Evolutionary conservation across 2,329 filamentous ascomycete species (phyloP).

Genomic region (Fusarium pseudoanthophilum): DNA sequence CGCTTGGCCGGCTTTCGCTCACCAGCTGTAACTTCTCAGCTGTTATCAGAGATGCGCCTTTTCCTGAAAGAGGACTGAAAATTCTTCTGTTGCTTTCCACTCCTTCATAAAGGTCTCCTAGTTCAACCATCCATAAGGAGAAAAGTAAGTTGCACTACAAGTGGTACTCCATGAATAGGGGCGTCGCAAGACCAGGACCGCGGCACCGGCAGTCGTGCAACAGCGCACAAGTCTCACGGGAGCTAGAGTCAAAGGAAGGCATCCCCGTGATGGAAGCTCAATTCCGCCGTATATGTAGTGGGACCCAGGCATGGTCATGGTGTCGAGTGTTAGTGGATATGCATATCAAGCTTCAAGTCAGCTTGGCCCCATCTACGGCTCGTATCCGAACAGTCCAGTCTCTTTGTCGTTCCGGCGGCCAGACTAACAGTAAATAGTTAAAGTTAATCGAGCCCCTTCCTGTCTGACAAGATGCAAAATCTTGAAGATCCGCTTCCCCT

Average conservation of each 20-base stretch:
- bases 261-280: conserved; percentile 30
- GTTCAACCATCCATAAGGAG: conserved; percentile 7
- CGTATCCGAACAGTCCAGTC: conserved; percentile 21
- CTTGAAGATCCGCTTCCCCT: neutral
- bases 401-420: neutral
- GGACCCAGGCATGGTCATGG: conserved; percentile 19
- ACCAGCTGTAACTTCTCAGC: conserved; percentile 22
- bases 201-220: conserved; percentile 33
- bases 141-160: conserved; percentile 15
- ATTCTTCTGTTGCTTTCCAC: neutral
- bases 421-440: neutral
- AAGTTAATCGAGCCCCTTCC: conserved; percentile 2
- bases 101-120: neutral
- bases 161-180: conserved; percentile 19
- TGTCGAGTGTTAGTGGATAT: conserved; percentile 18
- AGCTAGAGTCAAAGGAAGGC: conserved; percentile 24
- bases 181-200: conserved; percentile 25
- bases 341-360: conserved; percentile 14
- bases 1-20: neutral
- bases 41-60: neutral
- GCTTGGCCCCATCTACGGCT: conserved; percentile 21
- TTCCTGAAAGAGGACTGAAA: conserved; percentile 1
- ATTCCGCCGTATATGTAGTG: conserved; percentile 12
- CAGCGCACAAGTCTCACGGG: conserved; percentile 11
- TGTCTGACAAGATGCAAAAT: neutral